Conservation (phyloP, 2,329 filamentous ascomycete species). For the Aspergillus texensis region DNA sequence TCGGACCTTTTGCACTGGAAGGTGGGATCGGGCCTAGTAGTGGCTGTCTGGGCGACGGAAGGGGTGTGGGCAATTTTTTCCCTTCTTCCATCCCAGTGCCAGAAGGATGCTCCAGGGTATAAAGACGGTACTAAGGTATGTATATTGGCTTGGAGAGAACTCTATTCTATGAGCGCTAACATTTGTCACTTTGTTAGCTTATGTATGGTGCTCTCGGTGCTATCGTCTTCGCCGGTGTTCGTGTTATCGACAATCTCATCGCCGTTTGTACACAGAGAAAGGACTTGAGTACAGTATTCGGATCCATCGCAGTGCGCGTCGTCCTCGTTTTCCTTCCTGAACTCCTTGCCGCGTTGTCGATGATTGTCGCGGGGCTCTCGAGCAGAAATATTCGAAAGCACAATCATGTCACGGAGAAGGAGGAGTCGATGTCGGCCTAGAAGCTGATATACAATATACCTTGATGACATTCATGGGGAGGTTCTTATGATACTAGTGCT, state of each 20-base stretch:
- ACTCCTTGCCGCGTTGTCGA: slow-evolving; percentile 21
- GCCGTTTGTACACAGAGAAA: slow-evolving; percentile 21
- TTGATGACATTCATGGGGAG: not conserved
- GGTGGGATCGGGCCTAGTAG: slow-evolving; percentile 9
- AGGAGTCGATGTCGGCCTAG: not conserved
- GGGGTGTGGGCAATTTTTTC: slow-evolving; percentile 10
- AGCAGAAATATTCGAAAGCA: not conserved
- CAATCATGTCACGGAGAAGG: not conserved
- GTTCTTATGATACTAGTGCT: not conserved
- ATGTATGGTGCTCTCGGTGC: slow-evolving; percentile 8
- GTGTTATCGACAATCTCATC: slow-evolving; percentile 28
- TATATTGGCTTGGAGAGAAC: slow-evolving; percentile 2
- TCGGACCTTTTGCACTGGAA: slow-evolving; percentile 7
- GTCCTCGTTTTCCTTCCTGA: slow-evolving; percentile 33
- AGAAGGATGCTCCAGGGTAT: slow-evolving; percentile 2
- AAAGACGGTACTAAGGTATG: slow-evolving; percentile 11
- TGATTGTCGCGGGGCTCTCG: slow-evolving; percentile 20
- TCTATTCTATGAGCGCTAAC: not conserved
- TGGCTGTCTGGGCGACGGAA: slow-evolving; percentile 11
- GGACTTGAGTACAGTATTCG: slow-evolving; percentile 25
- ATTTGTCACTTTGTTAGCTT: not conserved
- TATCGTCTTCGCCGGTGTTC: slow-evolving; percentile 27
- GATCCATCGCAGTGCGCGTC: slow-evolving; percentile 24
- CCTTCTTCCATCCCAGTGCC: not conserved
- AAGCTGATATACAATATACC: not conserved